Percentiles rank a stretch among this genome's conserved stretches.
Conservation (phyloP, 2,329 filamentous ascomycete species). For the Pestalotiopsis sp. region DNA sequence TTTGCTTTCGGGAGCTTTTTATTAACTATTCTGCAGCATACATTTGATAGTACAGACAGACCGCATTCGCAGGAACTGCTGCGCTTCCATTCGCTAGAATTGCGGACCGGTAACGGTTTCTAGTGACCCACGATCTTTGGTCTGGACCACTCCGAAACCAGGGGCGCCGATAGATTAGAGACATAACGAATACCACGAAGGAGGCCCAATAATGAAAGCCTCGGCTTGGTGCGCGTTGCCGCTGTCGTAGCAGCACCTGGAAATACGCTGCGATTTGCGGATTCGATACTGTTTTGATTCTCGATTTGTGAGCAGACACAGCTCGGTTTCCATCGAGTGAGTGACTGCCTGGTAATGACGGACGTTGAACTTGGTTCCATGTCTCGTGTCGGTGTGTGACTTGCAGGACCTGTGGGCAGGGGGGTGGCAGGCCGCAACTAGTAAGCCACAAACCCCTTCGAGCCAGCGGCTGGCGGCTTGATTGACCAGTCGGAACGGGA, state of each 20-base stretch:
- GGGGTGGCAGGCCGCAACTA: neutral
- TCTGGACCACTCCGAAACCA: neutral
- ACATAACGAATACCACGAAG: neutral
- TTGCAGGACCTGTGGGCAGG: neutral
- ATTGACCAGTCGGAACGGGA: slow-evolving; percentile 3
- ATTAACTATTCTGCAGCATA: neutral
- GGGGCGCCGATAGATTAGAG: neutral
- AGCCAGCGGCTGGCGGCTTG: neutral
- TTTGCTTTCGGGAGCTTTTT: neutral
- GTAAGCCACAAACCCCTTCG: neutral
- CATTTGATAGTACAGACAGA: neutral
- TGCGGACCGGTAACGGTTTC: neutral
- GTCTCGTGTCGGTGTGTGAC: slow-evolving; percentile 3
- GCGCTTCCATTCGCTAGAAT: neutral
- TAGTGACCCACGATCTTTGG: neutral
- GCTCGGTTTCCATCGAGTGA: no score
- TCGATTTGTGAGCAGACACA: no score
- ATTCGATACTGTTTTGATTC: no score
- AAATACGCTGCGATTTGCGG: no score
- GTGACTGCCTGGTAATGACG: neutral
- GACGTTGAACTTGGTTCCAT: neutral
- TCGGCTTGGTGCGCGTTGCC: neutral
- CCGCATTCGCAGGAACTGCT: neutral
- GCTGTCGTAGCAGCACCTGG: neutral
- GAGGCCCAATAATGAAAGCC: neutral